Percentiles rank a stretch among this genome's conserved stretches.
Evolutionary conservation across 106 monocot species (phyloP).

Genomic region (Dendrobium nobile): DNA sequence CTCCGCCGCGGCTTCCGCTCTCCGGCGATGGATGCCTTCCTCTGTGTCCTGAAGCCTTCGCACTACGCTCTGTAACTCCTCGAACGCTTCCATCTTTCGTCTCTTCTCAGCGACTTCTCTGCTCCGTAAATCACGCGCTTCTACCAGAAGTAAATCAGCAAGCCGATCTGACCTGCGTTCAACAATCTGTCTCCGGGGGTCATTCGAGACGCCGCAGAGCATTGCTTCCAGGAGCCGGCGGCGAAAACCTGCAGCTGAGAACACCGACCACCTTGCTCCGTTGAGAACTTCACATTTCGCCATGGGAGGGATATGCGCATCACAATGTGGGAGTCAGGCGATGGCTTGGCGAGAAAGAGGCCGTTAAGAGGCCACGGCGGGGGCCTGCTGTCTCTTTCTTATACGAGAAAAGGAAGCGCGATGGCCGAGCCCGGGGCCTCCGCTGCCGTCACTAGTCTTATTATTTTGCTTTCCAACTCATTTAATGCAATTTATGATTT

Average conservation of each 20-base stretch:
- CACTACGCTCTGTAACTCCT: constrained; percentile 45
- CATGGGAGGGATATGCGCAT: constrained; percentile 18
- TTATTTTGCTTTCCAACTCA: no score
- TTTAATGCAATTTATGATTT: no score
- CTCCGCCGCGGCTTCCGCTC: constrained; percentile 5
- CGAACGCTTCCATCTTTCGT: constrained; percentile 4
- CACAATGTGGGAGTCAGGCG: not conserved
- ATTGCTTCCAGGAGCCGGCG: constrained; percentile 44
- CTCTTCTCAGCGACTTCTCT: not conserved
- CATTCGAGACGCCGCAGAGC: constrained; percentile 44
- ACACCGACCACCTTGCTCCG: constrained; percentile 23
- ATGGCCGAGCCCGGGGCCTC: not conserved
- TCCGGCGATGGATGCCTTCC: not conserved
- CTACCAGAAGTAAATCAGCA: not conserved
- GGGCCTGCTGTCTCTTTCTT: not conserved
- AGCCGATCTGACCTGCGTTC: not conserved
- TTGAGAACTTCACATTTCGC: constrained; percentile 15
- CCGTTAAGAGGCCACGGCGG: not conserved
- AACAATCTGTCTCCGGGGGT: not conserved
- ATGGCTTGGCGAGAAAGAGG: not conserved
- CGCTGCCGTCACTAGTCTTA: not conserved
- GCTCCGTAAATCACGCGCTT: not conserved
- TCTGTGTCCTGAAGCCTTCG: constrained; percentile 11
- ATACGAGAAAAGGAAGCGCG: not conserved
- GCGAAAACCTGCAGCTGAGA: constrained; percentile 42